Base-by-base conservation (phyloP, 2,329 filamentous ascomycete species). In the Penicillium freii region DNA sequence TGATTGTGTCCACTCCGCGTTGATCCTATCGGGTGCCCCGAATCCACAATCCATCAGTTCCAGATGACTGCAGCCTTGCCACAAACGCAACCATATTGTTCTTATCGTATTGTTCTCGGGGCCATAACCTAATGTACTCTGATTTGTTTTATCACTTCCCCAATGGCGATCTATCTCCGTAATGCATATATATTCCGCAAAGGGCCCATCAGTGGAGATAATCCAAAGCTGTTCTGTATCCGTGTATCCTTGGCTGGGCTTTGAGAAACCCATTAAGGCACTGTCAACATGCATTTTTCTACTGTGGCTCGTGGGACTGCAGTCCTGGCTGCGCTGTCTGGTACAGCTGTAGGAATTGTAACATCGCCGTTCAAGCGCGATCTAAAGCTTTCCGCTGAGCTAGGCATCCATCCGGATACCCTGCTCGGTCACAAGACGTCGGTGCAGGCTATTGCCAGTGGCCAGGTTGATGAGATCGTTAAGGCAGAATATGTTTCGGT, bases 51-150 rank as follows among this genome's bases (percentile, higher is more conserved):
- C 34, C 19, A 36, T 15, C 21, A 19, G 19, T 11, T 47, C 31
- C 5, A 54, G 57, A 43, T 50, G 40, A 19, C 60, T 55, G 55
- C 53, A 46, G 53, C 8, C 17, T 46, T 38, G 36, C 39, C 49
- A 17, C 10, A 31, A 42, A 61, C 52, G 62, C 59, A 63, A 62
- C 17, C 56, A 62, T 56, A 62, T 58, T 58, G 59, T 60, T 45
- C 45, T 55, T 42, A 50, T 51, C 45, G 19, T 47, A 58, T 59
- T 57, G 51, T 61, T 63, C 51, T 53, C 56, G 44, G 51, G 33
- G 15, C 8, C 25, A 40, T 33, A 15, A 13, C 17, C 45, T n/a
- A 31, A 38, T 50, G 21, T 36, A 13, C 25, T 4, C 3, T 50
- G 13, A 21, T 51, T 27, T 34, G 19, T 23, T 25, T 33, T n/a